Conservation (phyloP, 306 rosid genomes). For the Cucumis cinereus region DNA sequence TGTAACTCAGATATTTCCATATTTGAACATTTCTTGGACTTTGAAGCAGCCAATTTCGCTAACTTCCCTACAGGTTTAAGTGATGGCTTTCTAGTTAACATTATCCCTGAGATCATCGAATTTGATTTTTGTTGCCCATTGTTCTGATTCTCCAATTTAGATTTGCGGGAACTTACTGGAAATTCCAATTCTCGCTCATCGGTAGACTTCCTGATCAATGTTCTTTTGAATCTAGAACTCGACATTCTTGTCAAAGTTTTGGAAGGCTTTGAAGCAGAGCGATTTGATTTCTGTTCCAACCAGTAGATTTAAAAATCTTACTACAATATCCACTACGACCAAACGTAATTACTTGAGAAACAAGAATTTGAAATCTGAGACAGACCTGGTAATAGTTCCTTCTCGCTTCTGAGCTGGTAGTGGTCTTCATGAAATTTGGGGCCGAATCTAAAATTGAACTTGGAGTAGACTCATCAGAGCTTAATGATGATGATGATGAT, state of each 20-base stretch:
- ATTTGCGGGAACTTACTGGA: constrained; percentile 16
- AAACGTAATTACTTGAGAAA: not conserved
- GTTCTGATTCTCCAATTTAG: constrained; percentile 21
- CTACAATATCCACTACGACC: not conserved
- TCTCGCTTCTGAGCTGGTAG: constrained; percentile 38
- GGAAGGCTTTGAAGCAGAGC: not conserved
- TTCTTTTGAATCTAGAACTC: constrained; percentile 42
- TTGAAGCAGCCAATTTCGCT: constrained; percentile 27
- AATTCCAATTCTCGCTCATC: not conserved
- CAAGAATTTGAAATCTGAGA: not conserved
- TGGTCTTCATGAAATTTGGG: constrained; percentile 40
- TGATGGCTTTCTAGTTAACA: constrained; percentile 36
- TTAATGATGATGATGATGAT: constrained; percentile 16
- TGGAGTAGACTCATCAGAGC: constrained; percentile 17
- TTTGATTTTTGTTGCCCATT: constrained; percentile 6
- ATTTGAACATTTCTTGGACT: constrained; percentile 25
- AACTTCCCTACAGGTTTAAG: constrained; percentile 46
- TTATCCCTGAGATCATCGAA: constrained; percentile 15
- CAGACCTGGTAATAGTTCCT: constrained; percentile 44
- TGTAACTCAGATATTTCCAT: constrained; percentile 14
- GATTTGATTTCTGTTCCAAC: constrained; percentile 6
- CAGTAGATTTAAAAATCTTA: not conserved
- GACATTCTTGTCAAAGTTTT: constrained; percentile 33
- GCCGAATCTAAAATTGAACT: constrained; percentile 23
- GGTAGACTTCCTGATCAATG: constrained; percentile 20